Evolutionary conservation across 345 rosid genomes (phyloP).

Genomic region (Noccaea caerulescens): DNA sequence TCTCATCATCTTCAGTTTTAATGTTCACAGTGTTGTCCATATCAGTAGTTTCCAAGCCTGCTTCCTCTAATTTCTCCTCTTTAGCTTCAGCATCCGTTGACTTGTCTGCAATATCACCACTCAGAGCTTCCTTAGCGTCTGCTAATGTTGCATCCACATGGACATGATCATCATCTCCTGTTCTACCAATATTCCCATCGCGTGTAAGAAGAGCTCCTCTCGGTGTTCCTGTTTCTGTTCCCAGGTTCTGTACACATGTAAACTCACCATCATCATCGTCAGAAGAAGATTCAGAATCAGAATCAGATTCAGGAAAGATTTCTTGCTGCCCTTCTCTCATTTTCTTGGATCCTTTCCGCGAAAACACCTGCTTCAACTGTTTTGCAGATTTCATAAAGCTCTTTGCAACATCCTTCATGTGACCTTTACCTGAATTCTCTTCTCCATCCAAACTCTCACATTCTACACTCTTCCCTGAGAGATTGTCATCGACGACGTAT

Average conservation of each 20-base stretch:
- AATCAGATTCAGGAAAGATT: conserved; percentile 47
- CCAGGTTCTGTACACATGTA: conserved; percentile 33
- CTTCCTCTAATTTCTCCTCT: conserved; percentile 39
- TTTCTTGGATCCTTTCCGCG: conserved; percentile 67
- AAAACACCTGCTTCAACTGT: conserved; percentile 60
- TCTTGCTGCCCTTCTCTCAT: conserved; percentile 38
- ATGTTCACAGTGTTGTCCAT: conserved; percentile 15
- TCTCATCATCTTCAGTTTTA: conserved; percentile 32
- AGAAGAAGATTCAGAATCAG: conserved; percentile 32
- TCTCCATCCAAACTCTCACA: conserved; percentile 45
- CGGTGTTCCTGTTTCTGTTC: conserved; percentile 23
- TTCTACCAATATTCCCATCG: conserved; percentile 36
- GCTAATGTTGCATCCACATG: conserved; percentile 40
- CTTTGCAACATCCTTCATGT: conserved; percentile 65
- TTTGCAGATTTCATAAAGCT: conserved; percentile 61
- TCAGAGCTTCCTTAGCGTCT: conserved; percentile 21
- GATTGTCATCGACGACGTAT: conserved; percentile 55
- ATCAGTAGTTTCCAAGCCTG: conserved; percentile 27
- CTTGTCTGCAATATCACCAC: conserved; percentile 27
- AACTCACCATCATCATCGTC: conserved; percentile 47
- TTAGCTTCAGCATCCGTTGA: conserved; percentile 34
- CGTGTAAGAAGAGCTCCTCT: conserved; percentile 45
- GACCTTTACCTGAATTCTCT: conserved; percentile 51
- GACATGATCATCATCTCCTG: conserved; percentile 36
- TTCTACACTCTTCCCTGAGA: conserved; percentile 43